Percentiles rank a stretch among this genome's conserved stretches.
Evolutionary conservation across 192 early-diverging fungal genomes (phyloP).

Genomic region (Backusella mclennaniae): DNA sequence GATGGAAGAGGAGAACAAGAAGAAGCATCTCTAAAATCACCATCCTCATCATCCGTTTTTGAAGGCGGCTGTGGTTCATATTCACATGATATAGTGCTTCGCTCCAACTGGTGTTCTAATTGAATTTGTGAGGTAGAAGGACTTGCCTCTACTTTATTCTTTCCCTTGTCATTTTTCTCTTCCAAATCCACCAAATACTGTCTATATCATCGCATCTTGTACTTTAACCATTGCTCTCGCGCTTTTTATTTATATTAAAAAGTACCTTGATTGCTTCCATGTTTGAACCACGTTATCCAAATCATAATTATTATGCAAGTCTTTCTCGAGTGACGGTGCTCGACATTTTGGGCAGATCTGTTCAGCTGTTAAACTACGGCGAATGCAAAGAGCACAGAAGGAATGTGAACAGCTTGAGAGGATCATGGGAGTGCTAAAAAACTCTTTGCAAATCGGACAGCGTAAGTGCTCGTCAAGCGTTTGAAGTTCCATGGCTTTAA

Average conservation of each 20-base stretch:
- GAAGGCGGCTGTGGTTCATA: not conserved
- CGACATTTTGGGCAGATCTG: conserved; percentile 69
- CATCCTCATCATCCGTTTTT: not conserved
- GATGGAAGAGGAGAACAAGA: not conserved
- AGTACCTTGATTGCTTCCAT: conserved; percentile 31
- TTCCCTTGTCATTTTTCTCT: not conserved
- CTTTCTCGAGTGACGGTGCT: conserved; percentile 17
- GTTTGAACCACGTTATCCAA: conserved; percentile 26
- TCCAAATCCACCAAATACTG: not conserved
- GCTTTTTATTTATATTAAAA: not conserved
- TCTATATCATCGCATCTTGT: not conserved
- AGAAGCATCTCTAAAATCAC: not conserved
- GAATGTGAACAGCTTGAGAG: conserved; percentile 65
- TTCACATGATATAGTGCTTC: not conserved
- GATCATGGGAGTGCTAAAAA: conserved; percentile 58
- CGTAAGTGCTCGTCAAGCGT: conserved; percentile 66
- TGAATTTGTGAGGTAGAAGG: not conserved
- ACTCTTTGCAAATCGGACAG: conserved; percentile 79
- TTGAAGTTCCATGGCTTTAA: conserved; percentile 49
- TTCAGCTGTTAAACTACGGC: conserved; percentile 57
- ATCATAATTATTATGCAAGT: conserved; percentile 30
- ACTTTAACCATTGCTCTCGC: not conserved
- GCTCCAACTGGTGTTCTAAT: not conserved
- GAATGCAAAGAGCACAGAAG: conserved; percentile 77
- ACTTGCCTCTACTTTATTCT: not conserved